These are phyloP conservation scores for Debaryomyces prosopidis DNA, from an alignment of 805 yeast species.

Conservation along the genomic window DNA sequence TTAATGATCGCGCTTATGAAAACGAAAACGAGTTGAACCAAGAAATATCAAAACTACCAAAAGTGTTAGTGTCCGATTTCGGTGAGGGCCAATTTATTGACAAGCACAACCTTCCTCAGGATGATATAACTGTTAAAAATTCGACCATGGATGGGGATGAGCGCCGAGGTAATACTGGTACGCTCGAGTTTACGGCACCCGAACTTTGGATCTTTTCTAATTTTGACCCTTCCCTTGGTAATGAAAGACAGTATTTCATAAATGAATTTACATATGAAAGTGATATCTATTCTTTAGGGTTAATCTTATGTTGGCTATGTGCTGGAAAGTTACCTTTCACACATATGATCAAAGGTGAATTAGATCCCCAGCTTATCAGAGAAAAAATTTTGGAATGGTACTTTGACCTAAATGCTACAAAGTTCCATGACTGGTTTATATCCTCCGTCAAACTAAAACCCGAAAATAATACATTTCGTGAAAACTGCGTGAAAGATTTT, in stretches of 20 bases:
- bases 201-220: slow-evolving; percentile 53
- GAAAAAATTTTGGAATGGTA: slow-evolving; percentile 33
- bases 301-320: slow-evolving; percentile 75
- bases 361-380: slow-evolving; percentile 31
- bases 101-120: slow-evolving; percentile 24
- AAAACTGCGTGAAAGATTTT: slow-evolving; percentile 12
- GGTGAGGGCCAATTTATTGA: slow-evolving; percentile 86
- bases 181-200: slow-evolving; percentile 86
- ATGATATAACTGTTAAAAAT: slow-evolving; percentile 2
- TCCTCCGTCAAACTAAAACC: neutral
- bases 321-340: slow-evolving; percentile 68
- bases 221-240: slow-evolving; percentile 16
- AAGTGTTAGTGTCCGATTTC: slow-evolving; percentile 80
- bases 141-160: slow-evolving; percentile 31
- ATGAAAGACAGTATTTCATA: slow-evolving; percentile 36
- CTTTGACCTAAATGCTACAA: slow-evolving; percentile 13
- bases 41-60: slow-evolving; percentile 47
- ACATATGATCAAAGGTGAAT: slow-evolving; percentile 13
- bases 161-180: slow-evolving; percentile 85
- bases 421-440: slow-evolving; percentile 29
- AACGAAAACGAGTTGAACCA: slow-evolving; percentile 12
- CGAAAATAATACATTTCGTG: neutral
- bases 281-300: slow-evolving; percentile 81
- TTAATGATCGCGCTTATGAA: neutral
- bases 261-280: slow-evolving; percentile 67